These are phyloP conservation scores for Candida fluviatilis DNA, from an alignment of 805 yeast genomes.

Conservation along the genomic window DNA sequence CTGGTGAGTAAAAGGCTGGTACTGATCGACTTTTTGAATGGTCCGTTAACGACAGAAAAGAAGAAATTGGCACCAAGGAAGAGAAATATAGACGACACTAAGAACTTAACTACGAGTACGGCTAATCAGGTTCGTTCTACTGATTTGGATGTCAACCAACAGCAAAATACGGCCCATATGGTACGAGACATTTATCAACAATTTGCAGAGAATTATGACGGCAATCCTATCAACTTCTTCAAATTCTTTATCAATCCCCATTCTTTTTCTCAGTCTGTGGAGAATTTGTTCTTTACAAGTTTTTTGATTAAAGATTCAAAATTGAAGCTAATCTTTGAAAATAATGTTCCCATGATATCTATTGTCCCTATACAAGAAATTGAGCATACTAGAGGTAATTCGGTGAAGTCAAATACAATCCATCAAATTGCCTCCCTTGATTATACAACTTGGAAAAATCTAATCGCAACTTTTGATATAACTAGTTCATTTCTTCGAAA, in stretches of 20 bases:
- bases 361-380: conserved; percentile 21
- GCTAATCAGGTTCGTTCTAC: conserved; percentile 53
- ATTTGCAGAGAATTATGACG: conserved; percentile 24
- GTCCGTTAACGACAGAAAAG: conserved; percentile 64
- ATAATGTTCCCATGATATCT: conserved; percentile 42
- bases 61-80: conserved; percentile 33
- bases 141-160: conserved; percentile 47
- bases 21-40: conserved; percentile 59
- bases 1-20: conserved; percentile 44
- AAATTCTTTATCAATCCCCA: conserved; percentile 68
- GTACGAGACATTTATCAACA: conserved; percentile 51
- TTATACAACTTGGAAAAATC: conserved; percentile 56
- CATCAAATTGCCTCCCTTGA: conserved; percentile 77
- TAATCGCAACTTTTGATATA: conserved; percentile 54
- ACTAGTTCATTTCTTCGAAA: conserved; percentile 50
- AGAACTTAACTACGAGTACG: conserved; percentile 35
- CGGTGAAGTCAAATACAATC: conserved; percentile 23
- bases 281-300: conserved; percentile 78
- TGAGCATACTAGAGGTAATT: conserved; percentile 16
- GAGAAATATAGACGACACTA: conserved; percentile 40
- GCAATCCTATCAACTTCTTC: conserved; percentile 49
- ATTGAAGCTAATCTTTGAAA: conserved; percentile 47
- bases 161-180: conserved; percentile 61
- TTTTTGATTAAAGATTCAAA: conserved; percentile 74
- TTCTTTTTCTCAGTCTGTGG: conserved; percentile 76